A percentile compares a stretch with the other conserved stretches of the same genome.
phyloP scores from a whole-genome alignment of 306 rosid species.

The Rubus idaeus region DNA sequence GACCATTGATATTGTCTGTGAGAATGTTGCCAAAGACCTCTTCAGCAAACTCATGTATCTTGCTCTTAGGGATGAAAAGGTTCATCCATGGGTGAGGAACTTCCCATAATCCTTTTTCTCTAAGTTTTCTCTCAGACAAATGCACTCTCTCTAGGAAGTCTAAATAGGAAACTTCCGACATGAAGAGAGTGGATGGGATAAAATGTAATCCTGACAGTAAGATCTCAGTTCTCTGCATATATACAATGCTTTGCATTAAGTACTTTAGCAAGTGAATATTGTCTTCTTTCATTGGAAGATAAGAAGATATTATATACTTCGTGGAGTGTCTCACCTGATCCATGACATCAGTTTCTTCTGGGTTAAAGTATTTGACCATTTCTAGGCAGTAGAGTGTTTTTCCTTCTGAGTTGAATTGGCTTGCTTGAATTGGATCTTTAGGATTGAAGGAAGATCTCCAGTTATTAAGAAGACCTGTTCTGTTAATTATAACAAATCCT shows the following conservation, averaged over 20 bases:
- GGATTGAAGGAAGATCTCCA: slow-evolving; percentile 93
- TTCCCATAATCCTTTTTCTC: slow-evolving; percentile 79
- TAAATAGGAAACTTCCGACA: slow-evolving; percentile 76
- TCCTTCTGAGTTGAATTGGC: slow-evolving; percentile 72
- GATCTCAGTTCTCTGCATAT: slow-evolving; percentile 64
- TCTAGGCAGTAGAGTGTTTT: slow-evolving; percentile 78
- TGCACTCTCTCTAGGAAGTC: slow-evolving; percentile 91
- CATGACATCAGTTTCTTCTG: slow-evolving; percentile 45
- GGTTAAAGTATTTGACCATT: slow-evolving; percentile 80
- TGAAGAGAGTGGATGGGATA: slow-evolving; percentile 67
- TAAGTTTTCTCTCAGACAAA: slow-evolving; percentile 58
- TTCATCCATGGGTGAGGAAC: slow-evolving; percentile 98
- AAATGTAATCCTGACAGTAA: slow-evolving; percentile 57
- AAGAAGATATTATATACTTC: not conserved
- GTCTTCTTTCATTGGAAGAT: not conserved
- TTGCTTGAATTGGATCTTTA: slow-evolving; percentile 65
- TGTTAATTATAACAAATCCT: slow-evolving; percentile 81
- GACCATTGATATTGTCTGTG: slow-evolving; percentile 66
- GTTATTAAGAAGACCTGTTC: slow-evolving; percentile 70
- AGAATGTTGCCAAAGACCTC: slow-evolving; percentile 78
- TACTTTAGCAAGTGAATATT: not conserved
- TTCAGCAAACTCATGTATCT: slow-evolving; percentile 57
- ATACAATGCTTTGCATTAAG: slow-evolving; percentile 1
- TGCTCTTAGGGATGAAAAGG: slow-evolving; percentile 68
- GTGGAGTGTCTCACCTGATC: slow-evolving; percentile 50